Percentiles rank a stretch among this genome's conserved stretches.
Conservation (phyloP, 768 basidiomycete species). For the Calocybe gangraenosa region DNA sequence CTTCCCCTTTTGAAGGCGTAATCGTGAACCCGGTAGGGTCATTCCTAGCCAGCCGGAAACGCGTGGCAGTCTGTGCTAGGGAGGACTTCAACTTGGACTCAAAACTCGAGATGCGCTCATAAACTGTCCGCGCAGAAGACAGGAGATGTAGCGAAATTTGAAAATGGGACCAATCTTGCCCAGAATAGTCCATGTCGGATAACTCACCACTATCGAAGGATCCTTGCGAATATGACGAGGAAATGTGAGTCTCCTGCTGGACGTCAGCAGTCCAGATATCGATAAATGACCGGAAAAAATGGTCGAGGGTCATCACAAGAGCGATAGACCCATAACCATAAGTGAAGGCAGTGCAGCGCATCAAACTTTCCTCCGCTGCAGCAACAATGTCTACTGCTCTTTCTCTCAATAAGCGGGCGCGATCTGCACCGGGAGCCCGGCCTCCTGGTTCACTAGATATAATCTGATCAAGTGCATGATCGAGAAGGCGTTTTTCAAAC, state of each 20-base stretch:
- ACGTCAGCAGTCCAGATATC: slow-evolving; percentile 56
- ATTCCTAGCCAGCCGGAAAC: slow-evolving; percentile 52
- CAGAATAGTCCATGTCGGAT: slow-evolving; percentile 79
- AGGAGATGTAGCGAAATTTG: slow-evolving; percentile 81
- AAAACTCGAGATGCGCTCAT: slow-evolving; percentile 62
- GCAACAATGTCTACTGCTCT: slow-evolving; percentile 70
- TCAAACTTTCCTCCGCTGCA: slow-evolving; percentile 75
- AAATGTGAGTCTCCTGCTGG: slow-evolving; percentile 29
- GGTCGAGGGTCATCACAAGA: slow-evolving; percentile 71
- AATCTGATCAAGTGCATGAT: slow-evolving; percentile 49
- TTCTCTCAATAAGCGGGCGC: slow-evolving; percentile 69
- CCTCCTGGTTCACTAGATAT: slow-evolving; percentile 40
- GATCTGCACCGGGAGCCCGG: slow-evolving; percentile 35
- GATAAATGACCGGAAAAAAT: slow-evolving; percentile 67
- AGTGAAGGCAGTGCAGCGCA: slow-evolving; percentile 75
- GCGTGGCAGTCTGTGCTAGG: slow-evolving; percentile 54
- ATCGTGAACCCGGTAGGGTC: slow-evolving; percentile 53
- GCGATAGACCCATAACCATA: slow-evolving; percentile 83
- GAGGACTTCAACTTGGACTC: slow-evolving; percentile 63
- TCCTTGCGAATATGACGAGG: slow-evolving; percentile 23
- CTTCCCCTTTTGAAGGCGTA: slow-evolving; percentile 61
- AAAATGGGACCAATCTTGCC: slow-evolving; percentile 86
- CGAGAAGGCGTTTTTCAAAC: slow-evolving; percentile 71
- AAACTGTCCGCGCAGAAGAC: slow-evolving; percentile 70
- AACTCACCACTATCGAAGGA: slow-evolving; percentile 54